phyloP scores from a whole-genome alignment of 768 basidiomycete species.

The Naematelia encephala region DNA sequence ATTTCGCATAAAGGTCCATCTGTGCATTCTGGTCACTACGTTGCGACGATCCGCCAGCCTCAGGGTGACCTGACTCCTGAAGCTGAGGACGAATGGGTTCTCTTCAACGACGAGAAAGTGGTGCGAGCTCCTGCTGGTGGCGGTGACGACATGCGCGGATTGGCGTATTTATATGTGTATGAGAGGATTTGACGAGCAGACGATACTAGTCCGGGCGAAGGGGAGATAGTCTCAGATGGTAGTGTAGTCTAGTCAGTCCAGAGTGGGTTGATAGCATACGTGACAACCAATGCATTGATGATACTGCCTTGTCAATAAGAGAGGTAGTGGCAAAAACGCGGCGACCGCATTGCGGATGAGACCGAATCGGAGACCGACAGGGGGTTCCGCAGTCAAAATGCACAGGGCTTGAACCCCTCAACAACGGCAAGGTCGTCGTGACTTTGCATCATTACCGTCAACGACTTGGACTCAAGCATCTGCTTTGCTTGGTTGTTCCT shows the following conservation, averaged over 20 bases:
- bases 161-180: conserved; percentile 93
- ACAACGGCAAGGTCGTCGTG: too few species aligned
- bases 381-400: too few species aligned
- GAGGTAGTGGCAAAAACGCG: neutral
- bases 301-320: too few species aligned
- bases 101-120: conserved; percentile 96
- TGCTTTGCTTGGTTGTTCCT: too few species aligned
- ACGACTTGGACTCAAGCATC: too few species aligned
- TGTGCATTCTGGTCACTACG: conserved; percentile 67
- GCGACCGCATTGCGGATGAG: too few species aligned
- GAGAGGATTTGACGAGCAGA: conserved; percentile 56
- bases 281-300: too few species aligned
- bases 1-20: conserved; percentile 96
- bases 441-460: too few species aligned
- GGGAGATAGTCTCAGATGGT: neutral
- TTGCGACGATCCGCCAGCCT: conserved; percentile 59
- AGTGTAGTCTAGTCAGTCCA: too few species aligned
- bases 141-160: conserved; percentile 70
- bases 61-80: conserved; percentile 74
- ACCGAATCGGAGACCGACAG: too few species aligned
- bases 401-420: too few species aligned
- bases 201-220: neutral
- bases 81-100: conserved; percentile 66
- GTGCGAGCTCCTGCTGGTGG: conserved; percentile 81
- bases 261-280: too few species aligned